phyloP scores from a whole-genome alignment of 2,329 filamentous ascomycete species.

The Tolypocladium nubicola region DNA sequence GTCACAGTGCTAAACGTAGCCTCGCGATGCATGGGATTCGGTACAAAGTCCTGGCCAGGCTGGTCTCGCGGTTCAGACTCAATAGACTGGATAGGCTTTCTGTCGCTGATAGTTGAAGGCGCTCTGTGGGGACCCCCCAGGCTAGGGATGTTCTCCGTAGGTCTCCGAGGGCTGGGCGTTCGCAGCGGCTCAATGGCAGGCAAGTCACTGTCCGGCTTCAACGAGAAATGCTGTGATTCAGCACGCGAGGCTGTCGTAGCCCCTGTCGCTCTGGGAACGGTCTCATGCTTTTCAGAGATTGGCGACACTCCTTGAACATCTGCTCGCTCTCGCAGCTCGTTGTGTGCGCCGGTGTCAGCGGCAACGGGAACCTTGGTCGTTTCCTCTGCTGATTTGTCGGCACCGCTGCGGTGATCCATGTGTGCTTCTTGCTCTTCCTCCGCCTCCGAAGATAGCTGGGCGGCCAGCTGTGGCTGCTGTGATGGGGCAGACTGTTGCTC shows the following conservation, averaged over 20 bases:
- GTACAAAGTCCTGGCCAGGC: conserved; percentile 23
- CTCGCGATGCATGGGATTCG: conserved; percentile 26
- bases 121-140: conserved; percentile 15
- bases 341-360: neutral
- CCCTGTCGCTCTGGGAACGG: neutral
- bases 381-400: neutral
- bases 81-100: conserved; percentile 1
- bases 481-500: neutral
- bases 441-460: neutral
- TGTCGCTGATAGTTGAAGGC: neutral
- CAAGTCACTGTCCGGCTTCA: conserved; percentile 6
- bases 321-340: neutral
- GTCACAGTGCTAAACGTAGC: conserved; percentile 37
- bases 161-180: conserved; percentile 19
- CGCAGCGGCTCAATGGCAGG: conserved; percentile 20
- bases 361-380: neutral
- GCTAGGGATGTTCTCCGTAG: conserved; percentile 23
- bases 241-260: neutral
- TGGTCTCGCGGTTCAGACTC: conserved; percentile 7
- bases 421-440: neutral
- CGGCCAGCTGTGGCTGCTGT: neutral
- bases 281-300: neutral
- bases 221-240: conserved; percentile 2
- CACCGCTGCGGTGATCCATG: neutral
- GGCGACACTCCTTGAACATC: neutral